A percentile compares a stretch with the other conserved stretches of the same genome.
These are phyloP conservation scores for Cucurbita moschata DNA, from an alignment of 306 rosid genomes.

Conservation along the genomic window DNA sequence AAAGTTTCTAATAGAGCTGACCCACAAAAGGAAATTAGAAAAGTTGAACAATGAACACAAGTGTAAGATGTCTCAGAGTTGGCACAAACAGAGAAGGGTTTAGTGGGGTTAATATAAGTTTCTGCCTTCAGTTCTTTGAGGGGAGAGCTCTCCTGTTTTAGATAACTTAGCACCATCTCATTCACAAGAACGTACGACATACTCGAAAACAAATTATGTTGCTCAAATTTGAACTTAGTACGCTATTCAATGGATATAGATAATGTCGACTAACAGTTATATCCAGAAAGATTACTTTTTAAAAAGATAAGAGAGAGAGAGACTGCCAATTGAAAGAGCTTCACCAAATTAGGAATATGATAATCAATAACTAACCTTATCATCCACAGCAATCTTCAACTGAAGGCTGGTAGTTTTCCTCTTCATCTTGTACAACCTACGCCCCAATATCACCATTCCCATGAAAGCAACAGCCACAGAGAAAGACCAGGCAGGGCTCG, in stretches of 20 bases:
- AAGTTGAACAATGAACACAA: background rate
- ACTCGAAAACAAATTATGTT: background rate
- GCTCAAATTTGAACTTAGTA: background rate
- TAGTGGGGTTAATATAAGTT: background rate
- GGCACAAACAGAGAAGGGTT: background rate
- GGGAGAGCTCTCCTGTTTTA: background rate
- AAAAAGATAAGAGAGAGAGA: background rate
- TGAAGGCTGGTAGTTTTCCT: constrained; percentile 51
- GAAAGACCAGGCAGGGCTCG: constrained; percentile 57
- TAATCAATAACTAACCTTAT: constrained; percentile 39
- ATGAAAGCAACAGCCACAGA: constrained; percentile 55
- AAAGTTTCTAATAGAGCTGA: background rate
- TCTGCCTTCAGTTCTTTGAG: background rate
- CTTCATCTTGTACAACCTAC: constrained; percentile 61
- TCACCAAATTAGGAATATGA: background rate
- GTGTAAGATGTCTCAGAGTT: background rate
- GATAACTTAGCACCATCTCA: background rate
- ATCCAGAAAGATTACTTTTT: background rate
- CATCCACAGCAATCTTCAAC: constrained; percentile 75
- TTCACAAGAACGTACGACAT: background rate
- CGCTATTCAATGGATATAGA: background rate
- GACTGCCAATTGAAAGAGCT: background rate
- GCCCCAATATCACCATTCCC: constrained; percentile 60
- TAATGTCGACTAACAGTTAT: background rate
- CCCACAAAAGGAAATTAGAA: background rate